Evolutionary conservation across 805 yeast genomes (phyloP).

Genomic region (Starmerella apicola): DNA sequence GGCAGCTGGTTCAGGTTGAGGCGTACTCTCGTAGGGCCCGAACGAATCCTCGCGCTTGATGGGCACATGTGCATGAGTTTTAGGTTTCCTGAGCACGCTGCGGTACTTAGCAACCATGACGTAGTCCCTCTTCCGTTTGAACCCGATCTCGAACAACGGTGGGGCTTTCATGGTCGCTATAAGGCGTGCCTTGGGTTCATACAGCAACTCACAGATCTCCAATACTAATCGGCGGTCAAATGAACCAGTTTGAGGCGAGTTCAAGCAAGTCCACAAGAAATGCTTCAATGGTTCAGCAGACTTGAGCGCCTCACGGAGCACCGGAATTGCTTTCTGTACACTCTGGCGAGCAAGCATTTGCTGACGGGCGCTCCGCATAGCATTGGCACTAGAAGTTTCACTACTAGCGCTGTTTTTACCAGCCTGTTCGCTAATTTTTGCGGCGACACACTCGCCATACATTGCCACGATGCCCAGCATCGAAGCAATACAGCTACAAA

Average conservation of each 20-base stretch:
- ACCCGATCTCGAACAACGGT: slow-evolving; percentile 51
- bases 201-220: slow-evolving; percentile 53
- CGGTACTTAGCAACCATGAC: slow-evolving; percentile 39
- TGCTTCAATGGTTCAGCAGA: slow-evolving; percentile 41
- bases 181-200: slow-evolving; percentile 46
- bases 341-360: slow-evolving; percentile 56
- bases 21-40: too few relatives aligned
- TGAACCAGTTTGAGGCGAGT: slow-evolving; percentile 47
- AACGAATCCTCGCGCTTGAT: too few relatives aligned
- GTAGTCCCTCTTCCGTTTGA: slow-evolving; percentile 34
- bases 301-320: slow-evolving; percentile 46
- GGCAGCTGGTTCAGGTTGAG: neutral
- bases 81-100: slow-evolving; percentile 14
- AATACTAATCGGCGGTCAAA: slow-evolving; percentile 50
- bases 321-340: slow-evolving; percentile 51
- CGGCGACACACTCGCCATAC: slow-evolving; percentile 33
- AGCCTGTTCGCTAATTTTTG: slow-evolving; percentile 3
- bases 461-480: slow-evolving; percentile 57
- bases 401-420: slow-evolving; percentile 8
- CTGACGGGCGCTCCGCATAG: slow-evolving; percentile 39
- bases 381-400: slow-evolving; percentile 13
- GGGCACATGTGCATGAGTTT: neutral
- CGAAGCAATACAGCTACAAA: slow-evolving; percentile 37
- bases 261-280: slow-evolving; percentile 55
- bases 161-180: slow-evolving; percentile 58